Conservation (phyloP, 2,329 filamentous ascomycete genomes). For the Elsinoe australis region DNA sequence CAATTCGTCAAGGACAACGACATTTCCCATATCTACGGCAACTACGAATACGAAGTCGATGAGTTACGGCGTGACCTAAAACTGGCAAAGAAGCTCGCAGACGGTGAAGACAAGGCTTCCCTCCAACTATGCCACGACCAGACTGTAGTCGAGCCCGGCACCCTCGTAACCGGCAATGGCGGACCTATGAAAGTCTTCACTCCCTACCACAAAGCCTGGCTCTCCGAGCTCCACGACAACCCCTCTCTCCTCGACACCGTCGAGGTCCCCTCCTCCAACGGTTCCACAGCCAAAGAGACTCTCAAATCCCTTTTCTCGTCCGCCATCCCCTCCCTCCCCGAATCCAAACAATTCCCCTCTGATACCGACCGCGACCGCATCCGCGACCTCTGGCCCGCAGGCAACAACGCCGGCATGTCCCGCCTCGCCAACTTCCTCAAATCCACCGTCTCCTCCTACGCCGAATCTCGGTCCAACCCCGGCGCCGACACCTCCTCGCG, state of each 20-base stretch:
- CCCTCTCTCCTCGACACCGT: constrained; percentile 39
- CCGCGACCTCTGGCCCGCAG: constrained; percentile 40
- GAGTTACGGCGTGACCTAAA: constrained; percentile 41
- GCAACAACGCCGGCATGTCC: constrained; percentile 37
- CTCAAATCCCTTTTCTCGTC: constrained; percentile 53
- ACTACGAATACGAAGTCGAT: constrained; percentile 42
- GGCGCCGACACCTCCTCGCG: constrained; percentile 37
- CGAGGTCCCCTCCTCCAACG: constrained; percentile 37
- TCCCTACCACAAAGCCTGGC: constrained; percentile 44
- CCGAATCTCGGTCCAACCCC: constrained; percentile 37
- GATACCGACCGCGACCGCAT: constrained; percentile 36
- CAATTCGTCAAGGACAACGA: constrained; percentile 40
- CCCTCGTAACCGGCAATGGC: constrained; percentile 36
- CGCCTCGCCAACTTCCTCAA: constrained; percentile 36
- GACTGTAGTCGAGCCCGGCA: constrained; percentile 42
- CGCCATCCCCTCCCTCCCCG: constrained; percentile 32
- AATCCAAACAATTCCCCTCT: constrained; percentile 36
- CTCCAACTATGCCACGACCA: constrained; percentile 44
- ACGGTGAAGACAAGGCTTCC: constrained; percentile 32
- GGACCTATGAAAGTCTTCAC: constrained; percentile 47
- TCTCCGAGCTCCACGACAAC: constrained; percentile 36
- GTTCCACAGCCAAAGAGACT: constrained; percentile 38
- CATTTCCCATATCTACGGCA: constrained; percentile 43
- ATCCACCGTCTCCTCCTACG: constrained; percentile 32
- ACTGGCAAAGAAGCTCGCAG: constrained; percentile 32